Conservation (phyloP, 306 rosid genomes). For the Prunus padus region DNA sequence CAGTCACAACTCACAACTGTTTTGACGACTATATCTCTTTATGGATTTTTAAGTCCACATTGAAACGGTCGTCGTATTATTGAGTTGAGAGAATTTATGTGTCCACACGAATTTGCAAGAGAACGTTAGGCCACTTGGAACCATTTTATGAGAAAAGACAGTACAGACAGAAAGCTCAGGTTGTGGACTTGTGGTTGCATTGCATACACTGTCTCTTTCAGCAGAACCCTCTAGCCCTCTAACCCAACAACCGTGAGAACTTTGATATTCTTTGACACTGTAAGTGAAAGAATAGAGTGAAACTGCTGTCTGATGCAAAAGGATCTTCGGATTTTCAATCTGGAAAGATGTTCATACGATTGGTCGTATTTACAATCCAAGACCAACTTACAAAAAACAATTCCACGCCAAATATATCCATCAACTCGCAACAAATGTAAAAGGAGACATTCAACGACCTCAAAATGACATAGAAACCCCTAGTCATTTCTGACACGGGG, state of each 20-base stretch:
- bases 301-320: background rate
- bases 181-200: too few species aligned
- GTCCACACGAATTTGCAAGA: background rate
- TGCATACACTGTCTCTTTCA: background rate
- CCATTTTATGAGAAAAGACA: background rate
- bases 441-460: slow-evolving; percentile 1
- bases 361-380: slow-evolving; percentile 20
- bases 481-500: slow-evolving; percentile 26
- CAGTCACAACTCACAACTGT: too few species aligned
- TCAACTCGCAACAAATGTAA: slow-evolving; percentile 9
- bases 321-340: slow-evolving; percentile 4
- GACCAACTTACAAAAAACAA: slow-evolving; percentile 18
- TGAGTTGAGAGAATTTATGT: background rate
- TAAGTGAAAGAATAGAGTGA: background rate
- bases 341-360: background rate
- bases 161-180: background rate
- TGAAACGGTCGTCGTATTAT: background rate
- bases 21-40: too few species aligned
- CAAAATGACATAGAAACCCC: slow-evolving; percentile 15
- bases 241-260: too few species aligned
- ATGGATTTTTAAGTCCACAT: too few species aligned
- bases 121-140: background rate
- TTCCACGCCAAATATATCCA: slow-evolving; percentile 18
- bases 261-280: too few species aligned
- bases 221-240: too few species aligned